Conservation (phyloP, 306 rosid species). For the Dicorynia guianensis region DNA sequence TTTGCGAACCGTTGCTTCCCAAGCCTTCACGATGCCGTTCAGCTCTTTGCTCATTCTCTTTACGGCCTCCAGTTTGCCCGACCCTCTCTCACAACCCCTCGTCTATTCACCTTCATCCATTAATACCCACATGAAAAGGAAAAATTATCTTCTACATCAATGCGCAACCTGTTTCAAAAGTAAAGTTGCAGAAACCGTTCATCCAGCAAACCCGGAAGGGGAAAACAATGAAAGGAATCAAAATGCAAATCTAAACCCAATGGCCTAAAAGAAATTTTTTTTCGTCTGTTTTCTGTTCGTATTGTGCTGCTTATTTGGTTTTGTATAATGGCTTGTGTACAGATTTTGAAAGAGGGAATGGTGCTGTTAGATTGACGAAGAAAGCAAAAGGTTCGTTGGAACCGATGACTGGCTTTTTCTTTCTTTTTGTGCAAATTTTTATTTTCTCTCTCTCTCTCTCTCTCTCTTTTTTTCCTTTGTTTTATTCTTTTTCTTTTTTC, state of each 20-base stretch:
- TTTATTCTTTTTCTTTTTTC: constrained; percentile 5
- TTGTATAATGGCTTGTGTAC: constrained; percentile 50
- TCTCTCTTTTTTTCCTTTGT: constrained; percentile 5
- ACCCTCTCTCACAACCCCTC: constrained; percentile 9
- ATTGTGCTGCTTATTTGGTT: constrained; percentile 30
- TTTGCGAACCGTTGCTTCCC: constrained; percentile 80
- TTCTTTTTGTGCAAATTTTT: constrained; percentile 30
- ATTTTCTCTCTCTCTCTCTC: background rate
- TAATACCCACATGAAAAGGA: constrained; percentile 30
- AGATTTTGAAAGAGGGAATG: constrained; percentile 49
- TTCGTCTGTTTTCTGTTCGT: constrained; percentile 50
- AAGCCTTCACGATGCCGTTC: constrained; percentile 60
- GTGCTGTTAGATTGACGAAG: constrained; percentile 67
- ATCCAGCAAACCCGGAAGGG: constrained; percentile 36
- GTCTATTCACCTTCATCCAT: constrained; percentile 51
- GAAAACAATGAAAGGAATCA: constrained; percentile 36
- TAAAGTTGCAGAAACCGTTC: constrained; percentile 30
- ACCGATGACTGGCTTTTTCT: constrained; percentile 49
- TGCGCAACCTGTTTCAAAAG: constrained; percentile 33
- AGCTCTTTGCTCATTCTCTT: constrained; percentile 75
- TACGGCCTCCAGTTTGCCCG: constrained; percentile 11
- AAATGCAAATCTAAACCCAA: constrained; percentile 34
- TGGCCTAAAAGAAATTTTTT: constrained; percentile 39
- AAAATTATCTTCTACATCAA: constrained; percentile 17
- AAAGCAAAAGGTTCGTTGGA: constrained; percentile 67